A percentile compares a stretch with the other conserved stretches of the same genome.
phyloP scores from a whole-genome alignment of 2,329 filamentous ascomycete genomes.

The Dothideomycetes sp. region DNA sequence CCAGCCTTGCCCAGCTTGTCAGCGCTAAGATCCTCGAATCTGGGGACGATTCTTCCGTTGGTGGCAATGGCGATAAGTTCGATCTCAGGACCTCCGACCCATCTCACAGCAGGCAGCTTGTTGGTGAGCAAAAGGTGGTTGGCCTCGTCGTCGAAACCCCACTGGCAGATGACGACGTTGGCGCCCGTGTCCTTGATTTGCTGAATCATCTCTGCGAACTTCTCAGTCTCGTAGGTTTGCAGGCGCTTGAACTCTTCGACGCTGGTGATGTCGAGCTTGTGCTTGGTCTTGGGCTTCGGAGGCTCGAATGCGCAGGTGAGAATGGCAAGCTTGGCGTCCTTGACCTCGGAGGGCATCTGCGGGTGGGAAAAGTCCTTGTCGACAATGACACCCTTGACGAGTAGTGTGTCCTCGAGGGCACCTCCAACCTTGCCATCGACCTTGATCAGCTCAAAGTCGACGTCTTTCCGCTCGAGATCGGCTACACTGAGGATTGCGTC shows the following conservation, averaged over 20 bases:
- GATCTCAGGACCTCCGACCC: slow-evolving; percentile 97
- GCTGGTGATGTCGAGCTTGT: slow-evolving; percentile 93
- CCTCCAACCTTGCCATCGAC: slow-evolving; percentile 97
- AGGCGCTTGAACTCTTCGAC: slow-evolving; percentile 98
- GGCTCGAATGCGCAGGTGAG: slow-evolving; percentile 97
- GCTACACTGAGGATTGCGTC: slow-evolving; percentile 95
- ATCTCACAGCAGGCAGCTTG: slow-evolving; percentile 86
- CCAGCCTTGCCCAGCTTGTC: slow-evolving; percentile 89
- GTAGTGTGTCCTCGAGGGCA: slow-evolving; percentile 78
- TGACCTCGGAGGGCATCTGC: slow-evolving; percentile 94
- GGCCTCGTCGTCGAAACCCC: slow-evolving; percentile 98
- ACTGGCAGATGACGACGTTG: slow-evolving; percentile 96
- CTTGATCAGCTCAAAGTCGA: slow-evolving; percentile 98
- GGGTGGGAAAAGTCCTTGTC: slow-evolving; percentile 99
- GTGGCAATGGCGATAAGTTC: slow-evolving; percentile 98
- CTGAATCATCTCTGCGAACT: slow-evolving; percentile 97
- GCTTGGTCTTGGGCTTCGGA: slow-evolving; percentile 98
- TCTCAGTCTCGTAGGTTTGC: slow-evolving; percentile 88
- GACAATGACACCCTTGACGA: slow-evolving; percentile 96
- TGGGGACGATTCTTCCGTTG: slow-evolving; percentile 91
- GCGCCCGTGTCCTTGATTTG: slow-evolving; percentile 96
- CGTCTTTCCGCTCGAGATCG: slow-evolving; percentile 89
- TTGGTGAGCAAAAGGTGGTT: slow-evolving; percentile 97
- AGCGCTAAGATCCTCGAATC: slow-evolving; percentile 85
- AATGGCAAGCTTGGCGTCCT: slow-evolving; percentile 93